A percentile compares a stretch with the other conserved stretches of the same genome.
phyloP scores from a whole-genome alignment of 1,284 basidiomycete species.

The Mixia osmundae region DNA sequence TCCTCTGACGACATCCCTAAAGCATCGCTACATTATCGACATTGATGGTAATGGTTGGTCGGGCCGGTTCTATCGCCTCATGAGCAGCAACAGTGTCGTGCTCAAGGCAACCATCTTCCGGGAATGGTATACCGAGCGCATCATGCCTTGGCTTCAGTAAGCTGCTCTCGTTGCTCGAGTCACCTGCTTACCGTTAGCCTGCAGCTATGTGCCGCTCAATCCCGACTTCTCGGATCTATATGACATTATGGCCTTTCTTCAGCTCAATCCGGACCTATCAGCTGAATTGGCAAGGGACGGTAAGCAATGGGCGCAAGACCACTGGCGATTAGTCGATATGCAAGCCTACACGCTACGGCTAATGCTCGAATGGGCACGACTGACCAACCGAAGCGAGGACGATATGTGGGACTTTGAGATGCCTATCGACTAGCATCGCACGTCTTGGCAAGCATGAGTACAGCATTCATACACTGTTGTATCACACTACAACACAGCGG shows the following conservation, averaged over 20 bases:
- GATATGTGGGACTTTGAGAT: too few species aligned
- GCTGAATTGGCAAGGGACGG: slow-evolving; percentile 24
- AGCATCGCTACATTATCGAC: slow-evolving; percentile 17
- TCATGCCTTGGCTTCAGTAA: slow-evolving; percentile 17
- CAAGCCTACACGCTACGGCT: slow-evolving; percentile 23
- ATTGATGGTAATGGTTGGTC: slow-evolving; percentile 19
- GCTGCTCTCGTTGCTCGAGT: background rate
- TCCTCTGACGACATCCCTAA: background rate
- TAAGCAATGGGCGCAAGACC: slow-evolving; percentile 19
- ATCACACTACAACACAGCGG: too few species aligned
- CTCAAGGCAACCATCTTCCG: slow-evolving; percentile 40
- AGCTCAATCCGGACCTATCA: too few species aligned
- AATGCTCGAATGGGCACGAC: too few species aligned
- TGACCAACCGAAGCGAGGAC: too few species aligned
- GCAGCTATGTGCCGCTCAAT: slow-evolving; percentile 21
- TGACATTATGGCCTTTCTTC: slow-evolving; percentile 27
- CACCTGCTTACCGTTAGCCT: background rate
- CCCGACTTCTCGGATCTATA: slow-evolving; percentile 28
- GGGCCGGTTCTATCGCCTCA: slow-evolving; percentile 23
- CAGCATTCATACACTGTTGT: too few species aligned
- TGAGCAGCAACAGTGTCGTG: slow-evolving; percentile 36
- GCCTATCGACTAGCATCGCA: too few species aligned
- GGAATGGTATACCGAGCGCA: slow-evolving; percentile 25
- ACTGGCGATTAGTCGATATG: slow-evolving; percentile 26
- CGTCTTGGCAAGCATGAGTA: too few species aligned